These are phyloP conservation scores for Beauveria sp. DNA, from an alignment of 2,329 filamentous ascomycete species.

Conservation along the genomic window DNA sequence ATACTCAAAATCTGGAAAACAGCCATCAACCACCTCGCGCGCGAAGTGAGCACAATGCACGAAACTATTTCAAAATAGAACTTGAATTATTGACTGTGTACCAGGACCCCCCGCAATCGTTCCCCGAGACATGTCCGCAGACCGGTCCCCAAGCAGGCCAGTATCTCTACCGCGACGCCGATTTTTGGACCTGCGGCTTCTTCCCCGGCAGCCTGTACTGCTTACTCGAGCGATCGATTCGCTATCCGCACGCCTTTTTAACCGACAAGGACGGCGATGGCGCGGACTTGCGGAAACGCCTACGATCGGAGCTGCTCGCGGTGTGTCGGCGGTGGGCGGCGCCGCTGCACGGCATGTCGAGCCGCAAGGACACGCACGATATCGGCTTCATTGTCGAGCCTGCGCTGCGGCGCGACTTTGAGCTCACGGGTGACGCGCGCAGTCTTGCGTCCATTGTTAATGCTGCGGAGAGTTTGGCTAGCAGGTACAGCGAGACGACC, in stretches of 20 bases:
- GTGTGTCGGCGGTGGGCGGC: conserved; percentile 24
- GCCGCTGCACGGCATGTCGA: conserved; percentile 29
- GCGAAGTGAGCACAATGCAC: neutral
- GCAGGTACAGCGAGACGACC: conserved; percentile 31
- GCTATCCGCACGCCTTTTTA: conserved; percentile 20
- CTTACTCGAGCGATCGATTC: conserved; percentile 25
- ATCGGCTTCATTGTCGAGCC: conserved; percentile 47
- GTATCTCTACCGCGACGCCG: conserved; percentile 23
- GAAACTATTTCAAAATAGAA: neutral
- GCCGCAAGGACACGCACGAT: conserved; percentile 44
- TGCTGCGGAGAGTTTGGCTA: conserved; percentile 36
- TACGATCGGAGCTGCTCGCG: conserved; percentile 13
- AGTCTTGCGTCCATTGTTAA: conserved; percentile 32
- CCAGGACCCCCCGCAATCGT: conserved; percentile 12
- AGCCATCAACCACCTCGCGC: conserved; percentile 6
- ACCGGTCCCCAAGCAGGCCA: conserved; percentile 18
- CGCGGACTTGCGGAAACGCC: neutral
- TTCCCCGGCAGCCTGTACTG: conserved; percentile 30
- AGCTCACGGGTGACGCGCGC: conserved; percentile 31
- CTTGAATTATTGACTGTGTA: neutral
- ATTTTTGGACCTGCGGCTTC: conserved; percentile 37
- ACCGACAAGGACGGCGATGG: neutral
- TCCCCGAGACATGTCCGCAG: conserved; percentile 26
- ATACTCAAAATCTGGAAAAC: conserved; percentile 13
- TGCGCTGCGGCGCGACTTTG: conserved; percentile 37